Base-by-base conservation (phyloP, 495 filamentous ascomycete species). In the Diplogelasinospora grovesii region DNA sequence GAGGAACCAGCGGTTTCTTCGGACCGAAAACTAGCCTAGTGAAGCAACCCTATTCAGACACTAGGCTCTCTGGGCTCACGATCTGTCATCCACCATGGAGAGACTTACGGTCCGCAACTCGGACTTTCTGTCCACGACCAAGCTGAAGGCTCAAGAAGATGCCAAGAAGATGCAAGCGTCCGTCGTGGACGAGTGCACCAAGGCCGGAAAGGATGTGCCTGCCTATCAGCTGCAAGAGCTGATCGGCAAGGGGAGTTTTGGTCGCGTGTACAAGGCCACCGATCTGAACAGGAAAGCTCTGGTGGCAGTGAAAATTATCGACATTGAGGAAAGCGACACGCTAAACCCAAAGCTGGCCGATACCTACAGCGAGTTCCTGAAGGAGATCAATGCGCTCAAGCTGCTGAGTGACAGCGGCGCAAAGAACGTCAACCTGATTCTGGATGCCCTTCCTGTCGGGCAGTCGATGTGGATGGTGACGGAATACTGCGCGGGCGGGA, bases 241-340 rank as follows among this genome's bases (percentile, higher is more conserved):
- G 41, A 90, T 95, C 43, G 92, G 92, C 14, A 97, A 96, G 61
- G 92, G 92, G n/a, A 81, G 82, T 4, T 97, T 87, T 64, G 93
- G 92, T 13, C 81, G 89, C 24, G 92, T 98, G 7, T 98, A 89
- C 71, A 95, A 92, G 61, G 86, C 59, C 21, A 78, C 53, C 45
- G 81, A 68, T 60, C 63, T 62, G 63, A 70, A 62, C 31, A 66
- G 73, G n/a, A 71, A 75, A 18, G 61, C 73, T 14, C 56, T 90
- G 15, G 87, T 96, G 3, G 93, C 93, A 4, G 80, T 98, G 57
- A 98, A 98, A 57, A 89, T 96, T 43, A 81, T 96, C 54, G 87
- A 96, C 54, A 82, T 95, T n/a, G 92, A 98, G 54, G 81, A 83
- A 34, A 69, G 80, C 35, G 92, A 97, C 62, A 72, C 82, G 10